Percentiles rank a stretch among this genome's conserved stretches.
Conservation (phyloP, 805 yeast genomes). For the Metschnikowia orientalis region DNA sequence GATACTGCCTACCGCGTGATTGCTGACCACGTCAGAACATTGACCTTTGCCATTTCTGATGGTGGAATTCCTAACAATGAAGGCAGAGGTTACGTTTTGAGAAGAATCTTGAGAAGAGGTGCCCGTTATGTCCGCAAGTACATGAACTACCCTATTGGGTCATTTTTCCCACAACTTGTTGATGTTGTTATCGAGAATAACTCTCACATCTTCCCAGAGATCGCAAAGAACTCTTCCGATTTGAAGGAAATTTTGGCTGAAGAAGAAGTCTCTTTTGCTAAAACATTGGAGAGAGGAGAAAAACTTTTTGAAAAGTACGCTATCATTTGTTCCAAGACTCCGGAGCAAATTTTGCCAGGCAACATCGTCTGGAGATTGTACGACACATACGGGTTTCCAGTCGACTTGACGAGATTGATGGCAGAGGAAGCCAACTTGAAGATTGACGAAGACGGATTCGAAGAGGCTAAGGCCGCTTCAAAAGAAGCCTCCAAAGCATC, state of each 20-base stretch:
- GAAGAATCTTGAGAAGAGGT: constrained; percentile 97
- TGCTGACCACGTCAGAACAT: constrained; percentile 97
- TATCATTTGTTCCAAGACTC: constrained; percentile 68
- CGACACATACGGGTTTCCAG: constrained; percentile 99
- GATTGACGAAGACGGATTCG: constrained; percentile 90
- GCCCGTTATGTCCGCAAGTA: constrained; percentile 95
- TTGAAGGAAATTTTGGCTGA: constrained; percentile 90
- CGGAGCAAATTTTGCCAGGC: constrained; percentile 77
- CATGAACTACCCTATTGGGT: constrained; percentile 92
- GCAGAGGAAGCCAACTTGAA: constrained; percentile 95
- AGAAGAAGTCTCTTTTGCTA: constrained; percentile 92
- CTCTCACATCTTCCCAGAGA: constrained; percentile 86
- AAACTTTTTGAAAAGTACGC: constrained; percentile 93
- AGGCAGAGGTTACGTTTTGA: constrained; percentile 96
- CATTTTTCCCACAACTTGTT: constrained; percentile 85
- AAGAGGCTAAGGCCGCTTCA: constrained; percentile 81
- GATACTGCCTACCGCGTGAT: constrained; percentile 98
- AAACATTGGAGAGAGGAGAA: constrained; percentile 97
- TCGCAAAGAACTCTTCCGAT: constrained; percentile 62
- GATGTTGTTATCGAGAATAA: constrained; percentile 91
- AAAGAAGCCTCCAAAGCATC: constrained; percentile 94
- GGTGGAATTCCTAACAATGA: constrained; percentile 99
- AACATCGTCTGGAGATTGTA: constrained; percentile 97
- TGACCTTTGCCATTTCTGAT: constrained; percentile 93
- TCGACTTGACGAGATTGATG: constrained; percentile 95